A percentile compares a stretch with the other conserved stretches of the same genome.
These are phyloP conservation scores for Wilcoxina mikolae DNA, from an alignment of 495 filamentous ascomycete species.

Conservation along the genomic window DNA sequence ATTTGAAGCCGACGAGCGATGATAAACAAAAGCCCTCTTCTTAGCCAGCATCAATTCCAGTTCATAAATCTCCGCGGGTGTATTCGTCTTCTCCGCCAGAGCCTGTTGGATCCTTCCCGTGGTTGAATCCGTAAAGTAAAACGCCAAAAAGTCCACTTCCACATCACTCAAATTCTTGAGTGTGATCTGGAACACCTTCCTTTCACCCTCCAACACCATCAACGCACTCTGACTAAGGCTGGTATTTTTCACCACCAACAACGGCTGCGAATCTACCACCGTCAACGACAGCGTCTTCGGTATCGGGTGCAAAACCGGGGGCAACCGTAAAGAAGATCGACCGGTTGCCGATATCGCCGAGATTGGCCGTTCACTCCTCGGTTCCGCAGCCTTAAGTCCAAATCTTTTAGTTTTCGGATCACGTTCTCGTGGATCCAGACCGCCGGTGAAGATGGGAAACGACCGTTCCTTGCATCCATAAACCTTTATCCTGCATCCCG, in stretches of 20 bases:
- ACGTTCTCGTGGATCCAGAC: slow-evolving; percentile 53
- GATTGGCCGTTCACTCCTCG: slow-evolving; percentile 39
- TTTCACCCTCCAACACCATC: slow-evolving; percentile 84
- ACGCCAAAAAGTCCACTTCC: slow-evolving; percentile 65
- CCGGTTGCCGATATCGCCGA: slow-evolving; percentile 32
- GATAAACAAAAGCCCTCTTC: slow-evolving; percentile 57
- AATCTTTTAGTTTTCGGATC: slow-evolving; percentile 61
- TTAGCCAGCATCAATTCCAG: slow-evolving; percentile 61
- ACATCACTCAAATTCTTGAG: slow-evolving; percentile 58
- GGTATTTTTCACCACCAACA: slow-evolving; percentile 56
- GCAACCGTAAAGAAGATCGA: slow-evolving; percentile 11
- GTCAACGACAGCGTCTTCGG: slow-evolving; percentile 43
- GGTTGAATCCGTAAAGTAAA: slow-evolving; percentile 82
- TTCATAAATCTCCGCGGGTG: slow-evolving; percentile 66
- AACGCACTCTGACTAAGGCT: slow-evolving; percentile 72
- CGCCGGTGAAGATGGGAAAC: slow-evolving; percentile 65
- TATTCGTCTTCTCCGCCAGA: slow-evolving; percentile 57
- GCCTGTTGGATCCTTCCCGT: slow-evolving; percentile 59
- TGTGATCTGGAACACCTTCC: slow-evolving; percentile 59
- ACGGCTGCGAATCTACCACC: slow-evolving; percentile 64
- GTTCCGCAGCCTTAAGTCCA: slow-evolving; percentile 47
- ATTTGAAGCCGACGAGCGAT: slow-evolving; percentile 23
- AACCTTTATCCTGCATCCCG: slow-evolving; percentile 64
- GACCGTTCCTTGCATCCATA: slow-evolving; percentile 62
- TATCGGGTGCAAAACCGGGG: slow-evolving; percentile 23